Conservation (phyloP, 805 yeast genomes). For the Ogataea pignaliae region DNA sequence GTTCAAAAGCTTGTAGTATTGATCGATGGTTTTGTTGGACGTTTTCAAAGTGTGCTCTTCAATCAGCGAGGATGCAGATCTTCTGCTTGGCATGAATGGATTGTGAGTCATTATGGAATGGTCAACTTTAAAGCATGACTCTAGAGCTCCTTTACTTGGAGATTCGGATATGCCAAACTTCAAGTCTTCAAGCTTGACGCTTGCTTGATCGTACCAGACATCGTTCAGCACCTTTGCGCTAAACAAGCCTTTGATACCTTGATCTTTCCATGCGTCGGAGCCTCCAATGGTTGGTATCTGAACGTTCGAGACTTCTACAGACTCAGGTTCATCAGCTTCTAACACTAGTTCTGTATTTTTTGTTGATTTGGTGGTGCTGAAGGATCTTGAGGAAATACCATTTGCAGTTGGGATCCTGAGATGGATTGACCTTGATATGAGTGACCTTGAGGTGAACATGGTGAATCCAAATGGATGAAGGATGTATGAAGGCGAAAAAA, state of each 20-base stretch:
- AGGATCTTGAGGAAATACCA: background rate
- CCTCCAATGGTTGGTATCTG: conserved; percentile 23
- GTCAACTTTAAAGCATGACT: conserved; percentile 19
- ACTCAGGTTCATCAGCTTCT: background rate
- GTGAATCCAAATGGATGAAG: background rate
- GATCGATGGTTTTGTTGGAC: conserved; percentile 25
- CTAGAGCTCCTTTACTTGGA: conserved; percentile 24
- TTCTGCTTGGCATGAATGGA: conserved; percentile 15
- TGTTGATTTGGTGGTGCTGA: background rate
- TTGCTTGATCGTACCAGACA: conserved; percentile 46
- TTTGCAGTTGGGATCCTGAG: background rate
- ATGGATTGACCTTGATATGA: background rate
- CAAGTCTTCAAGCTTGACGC: conserved; percentile 34
- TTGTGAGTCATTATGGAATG: conserved; percentile 7
- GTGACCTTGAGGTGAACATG: background rate
- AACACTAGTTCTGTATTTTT: background rate
- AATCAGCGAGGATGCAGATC: conserved; percentile 11
- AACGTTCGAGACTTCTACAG: conserved; percentile 5
- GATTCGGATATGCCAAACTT: conserved; percentile 33
- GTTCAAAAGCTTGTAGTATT: conserved; percentile 33
- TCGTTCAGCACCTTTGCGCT: conserved; percentile 43
- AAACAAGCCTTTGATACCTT: conserved; percentile 47
- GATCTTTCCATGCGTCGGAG: conserved; percentile 20
- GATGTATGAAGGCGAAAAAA: no score
- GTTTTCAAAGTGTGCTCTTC: conserved; percentile 20